Percentiles rank a stretch among this genome's conserved stretches.
Conservation (phyloP, 2,329 filamentous ascomycete species). For the Pyrenochaeta sp. region DNA sequence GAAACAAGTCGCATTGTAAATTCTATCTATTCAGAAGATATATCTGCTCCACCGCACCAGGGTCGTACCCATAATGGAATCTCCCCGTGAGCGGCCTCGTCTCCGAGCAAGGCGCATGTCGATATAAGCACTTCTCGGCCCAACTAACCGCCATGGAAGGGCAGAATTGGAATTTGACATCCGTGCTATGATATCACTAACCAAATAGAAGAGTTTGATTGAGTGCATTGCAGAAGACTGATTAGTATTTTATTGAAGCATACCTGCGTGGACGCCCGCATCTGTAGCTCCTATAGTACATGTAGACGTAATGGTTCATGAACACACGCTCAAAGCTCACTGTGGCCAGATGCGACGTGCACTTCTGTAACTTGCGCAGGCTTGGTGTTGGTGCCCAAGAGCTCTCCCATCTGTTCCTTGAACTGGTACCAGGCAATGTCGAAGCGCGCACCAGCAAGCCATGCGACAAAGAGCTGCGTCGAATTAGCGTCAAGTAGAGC, state of each 20-base stretch:
- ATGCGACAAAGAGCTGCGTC: constrained; percentile 76
- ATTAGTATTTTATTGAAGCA: constrained; percentile 37
- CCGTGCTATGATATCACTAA: constrained; percentile 72
- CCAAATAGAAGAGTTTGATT: not conserved
- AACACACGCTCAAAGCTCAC: constrained; percentile 51
- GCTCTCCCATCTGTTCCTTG: constrained; percentile 58
- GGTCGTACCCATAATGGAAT: constrained; percentile 15
- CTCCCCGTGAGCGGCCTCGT: constrained; percentile 45
- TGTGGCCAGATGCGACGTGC: constrained; percentile 42
- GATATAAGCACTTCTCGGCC: constrained; percentile 93
- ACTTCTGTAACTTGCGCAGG: constrained; percentile 25
- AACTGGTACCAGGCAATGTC: constrained; percentile 72
- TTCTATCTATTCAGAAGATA: constrained; percentile 29
- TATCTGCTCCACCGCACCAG: constrained; percentile 34
- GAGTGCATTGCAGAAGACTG: constrained; percentile 11
- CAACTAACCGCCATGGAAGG: constrained; percentile 85
- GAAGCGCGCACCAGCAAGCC: constrained; percentile 82
- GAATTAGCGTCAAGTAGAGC: constrained; percentile 24
- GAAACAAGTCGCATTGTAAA: not conserved
- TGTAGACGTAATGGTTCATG: constrained; percentile 28
- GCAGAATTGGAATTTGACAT: constrained; percentile 99
- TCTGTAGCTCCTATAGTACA: constrained; percentile 42
- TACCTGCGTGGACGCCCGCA: constrained; percentile 19
- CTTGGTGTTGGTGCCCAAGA: constrained; percentile 34
- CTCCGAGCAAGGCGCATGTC: constrained; percentile 39